Evolutionary conservation across 331 rosid genomes (phyloP).

Genomic region (Malus hybrid): DNA sequence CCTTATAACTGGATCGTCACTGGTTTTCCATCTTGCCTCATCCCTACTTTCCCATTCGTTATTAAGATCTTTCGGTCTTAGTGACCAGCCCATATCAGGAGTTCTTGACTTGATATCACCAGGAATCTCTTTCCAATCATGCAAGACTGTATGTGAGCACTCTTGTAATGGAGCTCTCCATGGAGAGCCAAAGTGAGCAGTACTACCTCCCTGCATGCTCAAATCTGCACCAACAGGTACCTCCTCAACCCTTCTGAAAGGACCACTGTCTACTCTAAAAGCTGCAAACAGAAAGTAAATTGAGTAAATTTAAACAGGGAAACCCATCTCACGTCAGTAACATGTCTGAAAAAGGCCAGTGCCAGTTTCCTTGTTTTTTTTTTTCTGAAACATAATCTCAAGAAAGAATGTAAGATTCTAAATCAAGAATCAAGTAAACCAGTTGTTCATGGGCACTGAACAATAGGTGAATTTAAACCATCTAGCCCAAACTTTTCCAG

Average conservation of each 20-base stretch:
- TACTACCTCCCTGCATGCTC: conserved; percentile 31
- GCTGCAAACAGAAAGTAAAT: conserved; percentile 34
- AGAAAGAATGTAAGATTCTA: background rate
- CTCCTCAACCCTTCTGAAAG: conserved; percentile 45
- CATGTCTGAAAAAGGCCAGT: background rate
- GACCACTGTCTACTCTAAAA: conserved; percentile 45
- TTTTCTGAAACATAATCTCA: background rate
- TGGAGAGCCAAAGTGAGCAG: conserved; percentile 34
- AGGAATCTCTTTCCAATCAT: conserved; percentile 46
- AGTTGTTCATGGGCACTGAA: background rate
- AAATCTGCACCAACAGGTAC: conserved; percentile 37
- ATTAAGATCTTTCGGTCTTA: conserved; percentile 48
- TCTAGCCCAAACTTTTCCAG: background rate
- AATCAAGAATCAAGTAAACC: background rate
- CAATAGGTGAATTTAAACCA: background rate
- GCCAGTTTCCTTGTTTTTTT: background rate
- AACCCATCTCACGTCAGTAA: background rate
- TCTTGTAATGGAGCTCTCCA: conserved; percentile 41
- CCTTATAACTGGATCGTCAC: conserved; percentile 43
- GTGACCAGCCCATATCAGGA: conserved; percentile 47
- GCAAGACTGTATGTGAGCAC: conserved; percentile 30
- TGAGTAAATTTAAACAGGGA: background rate
- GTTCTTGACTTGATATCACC: conserved; percentile 49
- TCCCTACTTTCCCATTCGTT: conserved; percentile 53
- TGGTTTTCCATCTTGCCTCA: conserved; percentile 46